Evolutionary conservation across 331 rosid genomes (phyloP).

Genomic region (Dryas integrifolia): DNA sequence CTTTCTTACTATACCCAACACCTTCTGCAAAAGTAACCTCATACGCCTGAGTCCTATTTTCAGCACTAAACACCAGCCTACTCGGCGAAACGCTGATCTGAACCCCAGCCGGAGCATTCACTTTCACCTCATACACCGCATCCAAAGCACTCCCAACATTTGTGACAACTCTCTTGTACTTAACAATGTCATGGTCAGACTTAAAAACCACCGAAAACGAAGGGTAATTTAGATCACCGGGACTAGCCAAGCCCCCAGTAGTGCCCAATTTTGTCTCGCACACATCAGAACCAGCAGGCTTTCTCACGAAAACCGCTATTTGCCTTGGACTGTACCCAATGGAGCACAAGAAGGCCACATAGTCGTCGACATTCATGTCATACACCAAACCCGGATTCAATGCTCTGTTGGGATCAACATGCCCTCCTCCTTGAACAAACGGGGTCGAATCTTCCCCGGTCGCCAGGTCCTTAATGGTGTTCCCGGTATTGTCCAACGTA

Average conservation of each 20-base stretch:
- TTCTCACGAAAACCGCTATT: conserved; percentile 55
- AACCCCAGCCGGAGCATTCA: conserved; percentile 60
- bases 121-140: conserved; percentile 62
- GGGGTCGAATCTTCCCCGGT: conserved; percentile 65
- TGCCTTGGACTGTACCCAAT: conserved; percentile 56
- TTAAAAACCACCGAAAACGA: conserved; percentile 62
- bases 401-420: conserved; percentile 88
- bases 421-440: conserved; percentile 84
- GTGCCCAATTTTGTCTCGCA: conserved; percentile 30
- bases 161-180: conserved; percentile 58
- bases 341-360: conserved; percentile 76
- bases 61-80: conserved; percentile 51
- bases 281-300: conserved; percentile 36
- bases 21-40: conserved; percentile 53
- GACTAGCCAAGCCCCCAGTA: conserved; percentile 30
- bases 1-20: conserved; percentile 22
- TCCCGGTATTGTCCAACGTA: conserved; percentile 62
- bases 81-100: conserved; percentile 55
- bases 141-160: conserved; percentile 61
- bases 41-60: conserved; percentile 46
- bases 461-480: conserved; percentile 58
- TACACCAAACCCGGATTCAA: conserved; percentile 79
- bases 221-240: conserved; percentile 89
- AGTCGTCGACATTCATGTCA: conserved; percentile 51
- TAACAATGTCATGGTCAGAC: conserved; percentile 28